Base-by-base conservation (phyloP, 352 stramenopile genomes). In the Phytophthora boehmeriae region DNA sequence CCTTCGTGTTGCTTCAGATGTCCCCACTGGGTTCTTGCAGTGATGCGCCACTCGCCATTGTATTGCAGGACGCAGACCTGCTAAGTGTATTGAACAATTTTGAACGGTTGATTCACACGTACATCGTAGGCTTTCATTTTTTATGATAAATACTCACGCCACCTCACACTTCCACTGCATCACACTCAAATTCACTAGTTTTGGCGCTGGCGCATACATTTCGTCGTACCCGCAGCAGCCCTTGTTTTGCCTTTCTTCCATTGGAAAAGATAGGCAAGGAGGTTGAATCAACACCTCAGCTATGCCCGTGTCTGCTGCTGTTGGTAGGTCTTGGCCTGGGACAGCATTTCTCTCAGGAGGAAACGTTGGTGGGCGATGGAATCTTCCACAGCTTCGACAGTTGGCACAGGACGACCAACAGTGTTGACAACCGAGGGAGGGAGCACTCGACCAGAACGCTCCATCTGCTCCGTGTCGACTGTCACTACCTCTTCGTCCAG, bases 321-420 rank as follows among this genome's bases (percentile, higher is more conserved):
- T 17, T 75, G 70, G 30, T 75, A 75, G 14, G 68, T 59, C 53
- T 78, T 80, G 49, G 79, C 79, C 58, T 85, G 74, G 23, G 60
- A 66, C 54, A 90, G 71, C 78, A 90, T 90, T 69, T 89, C 74
- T 42, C 88, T 54, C 20, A 90, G 73, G 43, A 90, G 23, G 42
- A 78, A 71, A 9, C 77, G 67, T 59, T 90, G 81, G 38, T 90
- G 78, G 9, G 81, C 81, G 51, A 90, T 86, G 32, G 77, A 89
- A 32, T 84, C 66, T 54, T 90, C 78, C 28, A 90, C 68, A 17
- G 65, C 20, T 64, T 81, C 68, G 10, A 75, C 67, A 20, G 54
- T 76, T 2, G 71, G 58, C 1, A 73, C 38, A 3, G 47, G 44
- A 11, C 49, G 59, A 10, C 35, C 39, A 11, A 42, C 65, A 34